A percentile compares a stretch with the other conserved stretches of the same genome.
Conservation (phyloP, 164 flowering plant species). For the Liriodendron chinense region DNA sequence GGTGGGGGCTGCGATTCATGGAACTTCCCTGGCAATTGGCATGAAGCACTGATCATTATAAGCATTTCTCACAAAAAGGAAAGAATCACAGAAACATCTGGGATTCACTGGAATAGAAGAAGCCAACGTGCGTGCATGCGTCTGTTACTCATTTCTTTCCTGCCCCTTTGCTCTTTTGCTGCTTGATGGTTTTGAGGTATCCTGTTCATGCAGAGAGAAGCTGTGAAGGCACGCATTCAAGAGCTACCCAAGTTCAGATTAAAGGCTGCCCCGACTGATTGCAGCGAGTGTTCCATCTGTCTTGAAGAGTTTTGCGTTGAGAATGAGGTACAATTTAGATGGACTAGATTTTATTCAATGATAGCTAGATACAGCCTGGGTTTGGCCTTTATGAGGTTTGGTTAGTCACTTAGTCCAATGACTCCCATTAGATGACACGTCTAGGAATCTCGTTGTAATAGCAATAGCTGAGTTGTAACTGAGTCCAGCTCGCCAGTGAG, state of each 20-base stretch:
- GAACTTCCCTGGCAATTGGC: no score
- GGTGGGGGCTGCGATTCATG: no score
- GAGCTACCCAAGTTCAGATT: slow-evolving; percentile 95
- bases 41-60: no score
- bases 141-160: not conserved
- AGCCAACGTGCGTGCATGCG: no score
- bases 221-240: slow-evolving; percentile 97
- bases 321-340: slow-evolving; percentile 63
- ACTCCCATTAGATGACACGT: not conserved
- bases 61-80: no score
- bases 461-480: no score
- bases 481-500: no score
- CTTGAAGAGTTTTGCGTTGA: slow-evolving; percentile 90
- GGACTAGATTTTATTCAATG: not conserved
- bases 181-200: slow-evolving; percentile 3
- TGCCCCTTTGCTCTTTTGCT: not conserved
- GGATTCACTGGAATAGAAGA: no score
- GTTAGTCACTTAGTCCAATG: not conserved
- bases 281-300: slow-evolving; percentile 98
- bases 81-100: no score
- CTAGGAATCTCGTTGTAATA: no score
- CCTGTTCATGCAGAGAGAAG: slow-evolving; percentile 67
- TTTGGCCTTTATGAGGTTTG: not conserved
- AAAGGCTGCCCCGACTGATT: slow-evolving; percentile 96
- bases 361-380: not conserved